Percentiles rank a stretch among this genome's conserved stretches.
phyloP scores from a whole-genome alignment of 2,329 filamentous ascomycete species.

The Aspergillus puulaauensis region DNA sequence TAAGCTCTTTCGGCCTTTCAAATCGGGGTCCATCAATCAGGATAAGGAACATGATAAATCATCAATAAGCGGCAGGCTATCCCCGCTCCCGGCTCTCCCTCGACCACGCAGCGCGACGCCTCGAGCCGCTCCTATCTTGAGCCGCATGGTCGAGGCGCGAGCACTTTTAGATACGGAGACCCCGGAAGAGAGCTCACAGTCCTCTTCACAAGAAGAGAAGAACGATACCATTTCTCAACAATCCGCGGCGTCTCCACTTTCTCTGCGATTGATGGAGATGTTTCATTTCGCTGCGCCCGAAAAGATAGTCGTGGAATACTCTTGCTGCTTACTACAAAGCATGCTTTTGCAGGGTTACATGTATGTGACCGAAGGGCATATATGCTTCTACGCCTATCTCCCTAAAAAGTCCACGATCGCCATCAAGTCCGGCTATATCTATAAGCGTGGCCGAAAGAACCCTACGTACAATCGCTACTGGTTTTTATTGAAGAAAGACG shows the following conservation, averaged over 20 bases:
- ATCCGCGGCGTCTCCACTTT: constrained; percentile 57
- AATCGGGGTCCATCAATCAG: constrained; percentile 43
- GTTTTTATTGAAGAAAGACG: constrained; percentile 90
- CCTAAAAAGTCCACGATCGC: constrained; percentile 81
- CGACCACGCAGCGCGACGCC: constrained; percentile 39
- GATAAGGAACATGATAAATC: constrained; percentile 24
- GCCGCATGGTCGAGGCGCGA: constrained; percentile 72
- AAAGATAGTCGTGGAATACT: constrained; percentile 85
- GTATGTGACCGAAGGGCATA: constrained; percentile 89
- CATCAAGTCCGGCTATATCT: constrained; percentile 83
- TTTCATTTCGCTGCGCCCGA: constrained; percentile 81
- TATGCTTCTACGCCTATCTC: constrained; percentile 97
- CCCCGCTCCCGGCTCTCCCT: constrained; percentile 19
- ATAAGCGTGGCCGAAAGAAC: constrained; percentile 84
- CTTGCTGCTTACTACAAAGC: constrained; percentile 89
- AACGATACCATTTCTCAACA: constrained; percentile 54
- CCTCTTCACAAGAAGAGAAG: constrained; percentile 25
- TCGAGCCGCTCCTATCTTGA: constrained; percentile 69
- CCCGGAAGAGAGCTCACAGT: constrained; percentile 19
- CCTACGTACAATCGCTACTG: constrained; percentile 87
- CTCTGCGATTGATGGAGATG: constrained; percentile 74
- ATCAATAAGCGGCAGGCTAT: constrained; percentile 14
- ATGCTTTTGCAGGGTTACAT: constrained; percentile 91
- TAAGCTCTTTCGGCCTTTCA: constrained; percentile 61
- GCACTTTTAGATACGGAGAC: constrained; percentile 53